Percentiles rank a stretch among this genome's conserved stretches.
Evolutionary conservation across 2,329 filamentous ascomycete genomes (phyloP).

Genomic region (Verticillium isaacii): DNA sequence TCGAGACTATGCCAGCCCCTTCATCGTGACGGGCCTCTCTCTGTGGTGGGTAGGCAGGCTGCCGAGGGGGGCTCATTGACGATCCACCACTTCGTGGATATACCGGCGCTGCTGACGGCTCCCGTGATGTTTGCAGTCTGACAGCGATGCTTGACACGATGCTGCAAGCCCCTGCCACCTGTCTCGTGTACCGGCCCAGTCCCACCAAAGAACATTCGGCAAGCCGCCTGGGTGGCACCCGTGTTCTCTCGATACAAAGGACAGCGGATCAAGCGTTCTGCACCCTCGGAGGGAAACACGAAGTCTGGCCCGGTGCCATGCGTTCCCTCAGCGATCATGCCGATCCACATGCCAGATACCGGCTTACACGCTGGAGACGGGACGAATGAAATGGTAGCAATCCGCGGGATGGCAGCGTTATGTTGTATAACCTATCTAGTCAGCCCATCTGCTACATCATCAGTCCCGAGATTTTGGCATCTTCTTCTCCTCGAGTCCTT

Average conservation of each 20-base stretch:
- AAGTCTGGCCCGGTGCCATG: background rate
- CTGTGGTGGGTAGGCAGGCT: background rate
- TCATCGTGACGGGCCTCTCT: background rate
- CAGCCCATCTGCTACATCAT: background rate
- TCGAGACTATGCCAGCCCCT: background rate
- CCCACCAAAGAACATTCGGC: background rate
- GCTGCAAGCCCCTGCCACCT: background rate
- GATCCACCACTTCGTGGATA: background rate
- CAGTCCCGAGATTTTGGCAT: conserved; percentile 31
- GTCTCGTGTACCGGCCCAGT: background rate
- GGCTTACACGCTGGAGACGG: background rate
- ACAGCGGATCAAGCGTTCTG: background rate
- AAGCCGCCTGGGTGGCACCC: background rate
- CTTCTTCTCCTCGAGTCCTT: conserved; percentile 73
- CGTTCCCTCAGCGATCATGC: background rate
- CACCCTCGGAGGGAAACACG: background rate
- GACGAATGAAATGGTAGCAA: background rate
- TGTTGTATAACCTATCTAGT: background rate
- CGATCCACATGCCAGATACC: background rate
- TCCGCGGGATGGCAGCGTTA: background rate
- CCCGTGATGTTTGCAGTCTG: background rate
- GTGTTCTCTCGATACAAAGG: background rate
- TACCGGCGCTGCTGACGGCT: background rate
- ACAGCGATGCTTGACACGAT: background rate
- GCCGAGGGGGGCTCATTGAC: background rate